Base-by-base conservation (phyloP, 1,139 yeast species). In the Kurtzmaniella quercitrusa region DNA sequence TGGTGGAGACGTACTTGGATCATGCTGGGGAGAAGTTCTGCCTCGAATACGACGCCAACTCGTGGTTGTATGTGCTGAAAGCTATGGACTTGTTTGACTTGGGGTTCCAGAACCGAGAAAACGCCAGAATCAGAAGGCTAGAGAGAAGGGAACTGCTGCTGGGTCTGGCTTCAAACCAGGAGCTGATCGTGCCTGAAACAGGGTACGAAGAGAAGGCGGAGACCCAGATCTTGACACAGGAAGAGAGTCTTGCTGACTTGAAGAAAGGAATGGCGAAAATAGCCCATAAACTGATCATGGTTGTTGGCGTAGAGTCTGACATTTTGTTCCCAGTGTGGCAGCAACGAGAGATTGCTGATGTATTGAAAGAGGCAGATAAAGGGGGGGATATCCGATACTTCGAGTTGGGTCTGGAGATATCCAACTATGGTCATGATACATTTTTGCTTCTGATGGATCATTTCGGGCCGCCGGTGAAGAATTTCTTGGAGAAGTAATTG, bases 11-110 rank as follows among this genome's bases (percentile, higher is more conserved):
- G 0, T 90, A 90, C 56, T 72, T 90, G 53, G 97, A 90, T 60
- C 97, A 90, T 61, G 95, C 91, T 36, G 97, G 97, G 3, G 96
- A 88, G 59, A 91, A 90, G 69, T 90, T 90, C 68, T 88, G 95
- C 51, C 63, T 87, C 48, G 95, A 90, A 58, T 90, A 87, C 60
- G 98, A 91, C 62, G 88, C 98, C 33, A 90, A 91, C 59, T 88
- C 96, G 3, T 75, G 90, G 53, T 70, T 90, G 40, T 90, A 90
- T 59, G 81, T 90, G 12, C 86, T 91, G 51, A 90, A 91, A 61
- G 96, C 96, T 0, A 90, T 91, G 98, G 98, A 90, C 60, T 66
- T 90, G 57, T 91, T 91, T 63, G 96, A 90, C 58, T 68, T 90
- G 56, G 86, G 95, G n/a, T 50, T 51, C 2, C 56, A 58, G 10